Conservation (phyloP, 2,329 filamentous ascomycete genomes). For the Raffaelea deltoideospora region DNA sequence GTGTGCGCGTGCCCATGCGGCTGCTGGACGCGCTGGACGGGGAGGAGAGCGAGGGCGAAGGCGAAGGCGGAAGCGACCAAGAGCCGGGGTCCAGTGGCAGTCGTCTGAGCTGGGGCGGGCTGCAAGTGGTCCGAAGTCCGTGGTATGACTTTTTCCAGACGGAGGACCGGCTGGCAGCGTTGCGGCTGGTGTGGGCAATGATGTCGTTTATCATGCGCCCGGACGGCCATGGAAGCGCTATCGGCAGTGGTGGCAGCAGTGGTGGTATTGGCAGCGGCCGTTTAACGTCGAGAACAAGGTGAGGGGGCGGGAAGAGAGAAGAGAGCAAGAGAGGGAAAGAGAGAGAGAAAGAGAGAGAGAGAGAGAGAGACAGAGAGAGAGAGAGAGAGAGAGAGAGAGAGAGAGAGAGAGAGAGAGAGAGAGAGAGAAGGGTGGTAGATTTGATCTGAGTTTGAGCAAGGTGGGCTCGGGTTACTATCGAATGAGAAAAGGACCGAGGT, state of each 20-base stretch:
- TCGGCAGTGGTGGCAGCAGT: no score
- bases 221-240: no score
- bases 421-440: no score
- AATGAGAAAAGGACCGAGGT: no score
- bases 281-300: no score
- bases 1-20: conserved; percentile 40
- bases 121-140: conserved; percentile 40
- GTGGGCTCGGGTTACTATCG: no score
- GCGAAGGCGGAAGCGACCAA: conserved; percentile 12
- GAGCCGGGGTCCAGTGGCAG: no score
- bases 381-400: no score
- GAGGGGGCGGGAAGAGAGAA: not conserved
- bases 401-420: no score
- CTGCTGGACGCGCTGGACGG: conserved; percentile 40
- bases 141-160: conserved; percentile 47
- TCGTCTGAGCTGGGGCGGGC: conserved; percentile 37
- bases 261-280: no score
- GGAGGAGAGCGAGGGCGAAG: conserved; percentile 5
- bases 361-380: not conserved
- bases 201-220: conserved; percentile 48
- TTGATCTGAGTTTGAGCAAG: no score
- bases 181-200: conserved; percentile 42
- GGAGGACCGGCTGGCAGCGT: conserved; percentile 38
- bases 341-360: not conserved
- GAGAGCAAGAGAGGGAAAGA: not conserved